Conservation (phyloP, 2,329 filamentous ascomycete genomes). For the Raffaelea arxii region DNA sequence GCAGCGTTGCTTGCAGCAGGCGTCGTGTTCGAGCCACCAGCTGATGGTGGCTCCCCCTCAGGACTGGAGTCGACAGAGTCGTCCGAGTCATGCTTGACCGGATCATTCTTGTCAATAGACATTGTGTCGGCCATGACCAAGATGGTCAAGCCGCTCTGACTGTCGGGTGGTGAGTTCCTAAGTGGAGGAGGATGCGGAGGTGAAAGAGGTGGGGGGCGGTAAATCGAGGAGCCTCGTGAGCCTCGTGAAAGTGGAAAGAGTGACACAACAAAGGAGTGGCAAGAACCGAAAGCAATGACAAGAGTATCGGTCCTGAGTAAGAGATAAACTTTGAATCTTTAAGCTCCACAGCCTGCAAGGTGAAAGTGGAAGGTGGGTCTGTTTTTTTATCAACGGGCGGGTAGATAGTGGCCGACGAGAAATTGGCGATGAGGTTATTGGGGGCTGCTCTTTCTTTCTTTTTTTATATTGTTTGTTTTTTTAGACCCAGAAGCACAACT, state of each 20-base stretch:
- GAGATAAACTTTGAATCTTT: too few species aligned
- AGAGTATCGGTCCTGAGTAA: too few species aligned
- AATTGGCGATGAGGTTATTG: too few species aligned
- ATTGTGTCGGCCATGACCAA: constrained; percentile 56
- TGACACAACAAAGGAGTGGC: not conserved
- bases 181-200: constrained; percentile 1
- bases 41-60: constrained; percentile 40
- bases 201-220: not conserved
- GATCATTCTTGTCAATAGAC: constrained; percentile 55
- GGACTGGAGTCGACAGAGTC: constrained; percentile 53
- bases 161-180: constrained; percentile 32
- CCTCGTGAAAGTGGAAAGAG: not conserved
- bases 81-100: constrained; percentile 47
- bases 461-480: too few species aligned
- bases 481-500: too few species aligned
- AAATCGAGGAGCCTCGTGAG: not conserved
- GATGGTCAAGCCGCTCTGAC: constrained; percentile 24
- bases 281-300: too few species aligned
- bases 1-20: constrained; percentile 20
- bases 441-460: too few species aligned
- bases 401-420: too few species aligned
- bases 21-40: constrained; percentile 20
- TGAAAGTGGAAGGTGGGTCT: too few species aligned
- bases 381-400: too few species aligned
- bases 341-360: too few species aligned